Evolutionary conservation across 2,329 filamentous ascomycete species (phyloP).

Genomic region (Aureobasidium sp.): DNA sequence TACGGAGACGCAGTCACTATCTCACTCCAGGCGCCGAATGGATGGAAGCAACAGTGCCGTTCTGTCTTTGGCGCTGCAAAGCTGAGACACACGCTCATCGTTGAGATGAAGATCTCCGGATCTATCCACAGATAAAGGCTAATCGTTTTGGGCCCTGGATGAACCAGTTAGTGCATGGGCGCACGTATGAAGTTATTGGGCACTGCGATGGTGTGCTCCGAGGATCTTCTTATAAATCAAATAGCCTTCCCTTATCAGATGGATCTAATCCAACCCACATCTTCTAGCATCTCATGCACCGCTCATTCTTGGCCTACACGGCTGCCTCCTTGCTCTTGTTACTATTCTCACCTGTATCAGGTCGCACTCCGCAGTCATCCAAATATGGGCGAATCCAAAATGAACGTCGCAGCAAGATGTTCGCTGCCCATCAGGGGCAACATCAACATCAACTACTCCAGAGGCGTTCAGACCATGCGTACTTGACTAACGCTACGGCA

Average conservation of each 20-base stretch:
- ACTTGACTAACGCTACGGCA: constrained; percentile 7
- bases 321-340: background rate
- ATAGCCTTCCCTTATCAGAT: background rate
- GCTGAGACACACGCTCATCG: background rate
- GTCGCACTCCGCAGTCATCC: background rate
- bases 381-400: background rate
- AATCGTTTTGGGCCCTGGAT: background rate
- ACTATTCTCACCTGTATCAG: background rate
- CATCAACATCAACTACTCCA: background rate
- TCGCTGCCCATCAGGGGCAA: background rate
- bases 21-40: too few species aligned
- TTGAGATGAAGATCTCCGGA: constrained; percentile 9
- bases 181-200: background rate
- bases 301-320: background rate
- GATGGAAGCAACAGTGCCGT: too few species aligned
- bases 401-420: background rate
- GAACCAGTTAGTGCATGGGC: background rate
- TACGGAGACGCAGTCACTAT: too few species aligned
- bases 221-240: background rate
- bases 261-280: background rate
- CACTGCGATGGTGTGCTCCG: background rate
- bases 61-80: background rate
- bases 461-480: background rate
- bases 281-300: background rate
- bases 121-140: constrained; percentile 3